Base-by-base conservation (phyloP, 225 moss, liverwort and hornwort species). In the Pseudisothecium myosuroides region DNA sequence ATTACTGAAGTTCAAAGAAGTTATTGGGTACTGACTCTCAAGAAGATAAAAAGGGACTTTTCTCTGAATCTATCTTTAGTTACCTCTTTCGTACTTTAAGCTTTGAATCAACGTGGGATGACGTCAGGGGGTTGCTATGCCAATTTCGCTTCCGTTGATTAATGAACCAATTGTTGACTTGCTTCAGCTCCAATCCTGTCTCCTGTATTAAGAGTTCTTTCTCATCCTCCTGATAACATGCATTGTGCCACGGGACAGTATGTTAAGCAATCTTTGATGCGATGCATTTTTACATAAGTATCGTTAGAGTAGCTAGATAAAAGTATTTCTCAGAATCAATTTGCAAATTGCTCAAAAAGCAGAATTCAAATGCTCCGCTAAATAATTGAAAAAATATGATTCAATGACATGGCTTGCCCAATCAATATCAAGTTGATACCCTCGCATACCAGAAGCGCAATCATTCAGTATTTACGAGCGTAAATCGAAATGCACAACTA, bases 151-250 rank as follows among this genome's bases (percentile, higher is more conserved):
- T 98, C n/a, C 98, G 91, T 86, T 97, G 96, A 81, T 97, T 98
- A 29, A 98, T 95, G 74, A 98, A 97, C 97, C 98, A 98, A 80
- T 98, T 97, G 90, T 97, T 97, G 19, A 98, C 95, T 87, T 98
- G 98, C 86, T 98, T 98, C 88, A 96, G 84, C 89, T 97, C 96
- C 73, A 98, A 91, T 69, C 97, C 96, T 67, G 98, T 96, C 86
- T 95, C 92, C 77, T 94, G 94, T 74, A 98, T 93, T 82, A 98
- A 87, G 34, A 81, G n/a, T 73, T 96, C 97, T 88, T 98, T 97
- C 90, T 98, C 98, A 60, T 95, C 96, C 90, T 98, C 97, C 97
- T 98, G 91, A 83, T 27, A 49, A 37, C 64, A 90, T 87, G 64
- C 55, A 90, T 84, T 43, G 52, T 76, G 58, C 27, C 80, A 85